Conservation (phyloP, 1,284 basidiomycete species). For the Tylopilus orsonianus region DNA sequence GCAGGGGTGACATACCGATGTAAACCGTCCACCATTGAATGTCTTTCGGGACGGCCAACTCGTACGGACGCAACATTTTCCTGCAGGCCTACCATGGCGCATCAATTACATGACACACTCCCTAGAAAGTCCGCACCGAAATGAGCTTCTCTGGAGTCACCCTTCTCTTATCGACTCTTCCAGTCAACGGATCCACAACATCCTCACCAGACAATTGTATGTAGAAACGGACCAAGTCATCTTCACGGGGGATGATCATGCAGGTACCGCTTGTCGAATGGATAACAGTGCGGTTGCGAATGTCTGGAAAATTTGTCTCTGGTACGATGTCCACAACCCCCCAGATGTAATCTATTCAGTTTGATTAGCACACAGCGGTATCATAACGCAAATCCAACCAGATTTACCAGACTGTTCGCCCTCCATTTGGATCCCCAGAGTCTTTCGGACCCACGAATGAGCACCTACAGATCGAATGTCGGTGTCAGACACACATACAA, state of each 20-base stretch:
- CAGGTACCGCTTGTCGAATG: slow-evolving; percentile 64
- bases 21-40: slow-evolving; percentile 85
- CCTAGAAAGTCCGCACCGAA: slow-evolving; percentile 39
- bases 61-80: slow-evolving; percentile 69
- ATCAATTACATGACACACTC: not conserved
- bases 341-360: slow-evolving; percentile 63
- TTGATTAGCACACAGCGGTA: not conserved
- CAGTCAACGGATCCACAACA: slow-evolving; percentile 47
- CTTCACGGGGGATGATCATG: slow-evolving; percentile 79
- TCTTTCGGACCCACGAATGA: slow-evolving; percentile 79
- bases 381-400: not conserved
- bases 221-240: slow-evolving; percentile 71
- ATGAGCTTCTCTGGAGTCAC: slow-evolving; percentile 63
- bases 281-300: slow-evolving; percentile 62
- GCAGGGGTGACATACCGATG: slow-evolving; percentile 46
- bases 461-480: slow-evolving; percentile 47
- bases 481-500: not conserved
- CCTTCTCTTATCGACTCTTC: slow-evolving; percentile 61
- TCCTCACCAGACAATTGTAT: slow-evolving; percentile 63
- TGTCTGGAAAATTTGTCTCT: slow-evolving; percentile 79
- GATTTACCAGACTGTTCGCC: slow-evolving; percentile 68
- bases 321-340: slow-evolving; percentile 74
- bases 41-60: slow-evolving; percentile 52
- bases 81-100: slow-evolving; percentile 49
- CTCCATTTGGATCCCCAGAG: slow-evolving; percentile 69